A percentile compares a stretch with the other conserved stretches of the same genome.
phyloP scores from a whole-genome alignment of 306 rosid species.

The Pyrus communis region DNA sequence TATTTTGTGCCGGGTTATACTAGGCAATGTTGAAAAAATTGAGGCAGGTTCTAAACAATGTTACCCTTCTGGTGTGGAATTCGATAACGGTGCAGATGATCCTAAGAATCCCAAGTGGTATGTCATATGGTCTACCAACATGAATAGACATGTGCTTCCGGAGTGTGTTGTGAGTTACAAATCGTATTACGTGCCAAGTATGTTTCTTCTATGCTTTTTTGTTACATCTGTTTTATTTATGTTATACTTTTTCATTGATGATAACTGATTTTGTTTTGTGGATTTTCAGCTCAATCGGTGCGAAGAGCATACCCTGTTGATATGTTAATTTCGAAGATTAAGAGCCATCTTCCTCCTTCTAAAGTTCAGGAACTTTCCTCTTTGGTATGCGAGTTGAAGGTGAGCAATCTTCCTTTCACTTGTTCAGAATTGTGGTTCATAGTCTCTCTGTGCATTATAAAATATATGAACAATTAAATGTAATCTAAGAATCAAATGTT shows the following conservation, averaged over 20 bases:
- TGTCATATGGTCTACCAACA: slow-evolving; percentile 45
- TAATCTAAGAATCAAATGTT: not conserved
- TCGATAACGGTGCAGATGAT: slow-evolving; percentile 54
- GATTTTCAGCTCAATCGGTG: slow-evolving; percentile 11
- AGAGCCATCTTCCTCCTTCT: slow-evolving; percentile 27
- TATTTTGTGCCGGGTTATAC: slow-evolving; percentile 47
- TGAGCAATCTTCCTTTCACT: not conserved
- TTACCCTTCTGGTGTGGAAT: slow-evolving; percentile 34
- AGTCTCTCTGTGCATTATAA: not conserved
- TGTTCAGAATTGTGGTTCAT: not conserved
- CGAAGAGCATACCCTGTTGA: slow-evolving; percentile 3
- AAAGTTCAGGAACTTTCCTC: slow-evolving; percentile 27
- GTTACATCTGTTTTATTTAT: not conserved
- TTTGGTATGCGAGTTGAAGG: slow-evolving; percentile 30
- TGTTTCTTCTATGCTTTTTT: not conserved
- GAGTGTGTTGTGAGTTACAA: slow-evolving; percentile 54
- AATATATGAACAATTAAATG: not conserved
- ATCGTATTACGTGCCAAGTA: slow-evolving; percentile 25
- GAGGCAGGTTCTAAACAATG: slow-evolving; percentile 36
- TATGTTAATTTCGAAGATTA: slow-evolving; percentile 32
- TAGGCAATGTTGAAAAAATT: slow-evolving; percentile 54
- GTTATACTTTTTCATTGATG: not conserved
- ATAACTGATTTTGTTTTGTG: not conserved
- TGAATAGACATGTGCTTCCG: slow-evolving; percentile 50
- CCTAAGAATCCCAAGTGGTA: slow-evolving; percentile 42